phyloP scores from a whole-genome alignment of 2,329 filamentous ascomycete species.

The Colletotrichum musae region DNA sequence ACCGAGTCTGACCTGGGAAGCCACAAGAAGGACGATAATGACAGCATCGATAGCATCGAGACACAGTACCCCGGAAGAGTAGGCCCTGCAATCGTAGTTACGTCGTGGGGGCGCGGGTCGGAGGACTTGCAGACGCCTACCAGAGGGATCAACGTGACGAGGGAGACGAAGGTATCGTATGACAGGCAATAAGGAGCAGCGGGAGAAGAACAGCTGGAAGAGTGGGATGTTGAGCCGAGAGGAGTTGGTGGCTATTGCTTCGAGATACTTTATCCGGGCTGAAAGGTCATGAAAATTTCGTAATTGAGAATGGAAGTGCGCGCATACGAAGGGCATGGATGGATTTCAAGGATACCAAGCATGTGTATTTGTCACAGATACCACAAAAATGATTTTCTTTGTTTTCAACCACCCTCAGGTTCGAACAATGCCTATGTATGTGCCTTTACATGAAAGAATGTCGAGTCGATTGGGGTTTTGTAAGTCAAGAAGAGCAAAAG shows the following conservation, averaged over 20 bases:
- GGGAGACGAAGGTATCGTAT: constrained; percentile 7
- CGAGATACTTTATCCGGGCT: too few species aligned
- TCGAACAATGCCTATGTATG: too few species aligned
- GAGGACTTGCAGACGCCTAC: background rate
- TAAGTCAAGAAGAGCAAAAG: too few species aligned
- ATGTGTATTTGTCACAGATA: background rate
- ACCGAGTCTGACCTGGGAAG: background rate
- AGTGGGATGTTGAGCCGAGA: too few species aligned
- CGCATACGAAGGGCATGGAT: background rate
- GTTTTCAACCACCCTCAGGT: background rate
- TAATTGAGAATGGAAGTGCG: background rate
- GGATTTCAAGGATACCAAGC: background rate
- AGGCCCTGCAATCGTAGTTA: background rate
- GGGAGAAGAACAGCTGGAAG: background rate
- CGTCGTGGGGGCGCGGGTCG: background rate
- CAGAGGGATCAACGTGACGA: background rate
- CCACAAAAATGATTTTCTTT: background rate
- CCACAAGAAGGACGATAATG: background rate
- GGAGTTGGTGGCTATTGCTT: too few species aligned
- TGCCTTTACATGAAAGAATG: too few species aligned
- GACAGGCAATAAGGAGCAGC: background rate
- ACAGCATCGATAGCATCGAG: background rate
- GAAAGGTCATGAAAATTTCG: background rate
- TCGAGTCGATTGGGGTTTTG: too few species aligned
- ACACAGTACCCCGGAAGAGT: background rate